These are phyloP conservation scores for Coriolopsis trogii DNA, from an alignment of 1,284 basidiomycete genomes.

Conservation along the genomic window DNA sequence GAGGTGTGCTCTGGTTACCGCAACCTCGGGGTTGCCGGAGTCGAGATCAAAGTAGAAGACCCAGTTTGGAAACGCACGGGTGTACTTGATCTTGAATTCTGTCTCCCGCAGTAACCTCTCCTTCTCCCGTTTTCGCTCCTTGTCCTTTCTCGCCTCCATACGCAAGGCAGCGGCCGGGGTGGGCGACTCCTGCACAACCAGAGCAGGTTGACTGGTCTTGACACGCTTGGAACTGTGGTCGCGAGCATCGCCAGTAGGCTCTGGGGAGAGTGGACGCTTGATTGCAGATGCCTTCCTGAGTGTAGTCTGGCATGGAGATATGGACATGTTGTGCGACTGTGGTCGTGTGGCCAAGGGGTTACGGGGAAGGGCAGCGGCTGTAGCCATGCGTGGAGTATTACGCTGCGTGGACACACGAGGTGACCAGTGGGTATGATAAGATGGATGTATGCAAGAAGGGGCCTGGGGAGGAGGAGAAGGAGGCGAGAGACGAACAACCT, in stretches of 20 bases:
- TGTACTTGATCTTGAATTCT: slow-evolving; percentile 86
- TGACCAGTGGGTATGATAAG: slow-evolving; percentile 1
- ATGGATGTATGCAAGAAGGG: slow-evolving; percentile 17
- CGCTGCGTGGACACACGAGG: slow-evolving; percentile 7
- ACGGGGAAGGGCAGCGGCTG: slow-evolving; percentile 27
- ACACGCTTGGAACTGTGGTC: slow-evolving; percentile 37
- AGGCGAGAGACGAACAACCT: slow-evolving; percentile 7
- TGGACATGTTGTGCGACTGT: slow-evolving; percentile 24
- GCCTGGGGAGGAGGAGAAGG: slow-evolving; percentile 16
- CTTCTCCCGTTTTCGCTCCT: slow-evolving; percentile 46
- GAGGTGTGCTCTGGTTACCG: slow-evolving; percentile 49
- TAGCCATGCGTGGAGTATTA: slow-evolving; percentile 20
- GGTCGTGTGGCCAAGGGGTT: slow-evolving; percentile 31
- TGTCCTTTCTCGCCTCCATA: slow-evolving; percentile 38
- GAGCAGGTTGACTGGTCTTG: slow-evolving; percentile 28
- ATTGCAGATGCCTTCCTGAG: slow-evolving; percentile 26
- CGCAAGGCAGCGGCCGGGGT: slow-evolving; percentile 28
- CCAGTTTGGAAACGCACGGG: slow-evolving; percentile 81
- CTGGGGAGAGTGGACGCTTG: slow-evolving; percentile 72
- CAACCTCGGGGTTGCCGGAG: slow-evolving; percentile 52
- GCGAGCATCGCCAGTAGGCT: slow-evolving; percentile 40
- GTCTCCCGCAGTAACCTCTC: slow-evolving; percentile 45
- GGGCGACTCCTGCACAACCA: slow-evolving; percentile 16
- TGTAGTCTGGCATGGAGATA: slow-evolving; percentile 24
- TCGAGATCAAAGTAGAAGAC: slow-evolving; percentile 86